Evolutionary conservation across 1,139 yeast genomes (phyloP).

Genomic region (Nakaseomyces kungkrabaensis): DNA sequence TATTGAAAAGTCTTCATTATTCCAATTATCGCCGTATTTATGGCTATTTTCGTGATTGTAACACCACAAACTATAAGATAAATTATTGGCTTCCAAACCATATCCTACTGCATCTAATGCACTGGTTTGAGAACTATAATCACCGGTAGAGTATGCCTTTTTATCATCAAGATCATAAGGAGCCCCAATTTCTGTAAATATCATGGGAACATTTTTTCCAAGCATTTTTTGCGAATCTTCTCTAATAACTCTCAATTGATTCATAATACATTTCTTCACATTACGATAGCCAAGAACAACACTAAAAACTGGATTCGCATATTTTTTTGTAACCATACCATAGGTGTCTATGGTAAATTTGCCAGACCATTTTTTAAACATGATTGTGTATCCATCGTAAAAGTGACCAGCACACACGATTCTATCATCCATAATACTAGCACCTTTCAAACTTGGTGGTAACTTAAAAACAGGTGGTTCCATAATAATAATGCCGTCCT

Average conservation of each 20-base stretch:
- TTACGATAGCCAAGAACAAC: constrained; percentile 71
- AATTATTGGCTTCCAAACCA: constrained; percentile 64
- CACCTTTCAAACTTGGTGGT: constrained; percentile 59
- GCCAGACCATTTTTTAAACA: constrained; percentile 79
- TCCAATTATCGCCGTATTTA: constrained; percentile 85
- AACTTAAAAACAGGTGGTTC: constrained; percentile 78
- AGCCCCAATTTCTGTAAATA: constrained; percentile 93
- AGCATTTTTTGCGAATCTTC: constrained; percentile 49
- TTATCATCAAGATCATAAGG: constrained; percentile 89
- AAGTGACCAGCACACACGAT: constrained; percentile 80
- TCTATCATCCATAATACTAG: constrained; percentile 48
- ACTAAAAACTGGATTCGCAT: constrained; percentile 66
- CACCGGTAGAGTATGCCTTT: constrained; percentile 53
- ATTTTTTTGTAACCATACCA: constrained; percentile 77
- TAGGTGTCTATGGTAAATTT: constrained; percentile 76
- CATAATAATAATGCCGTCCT: constrained; percentile 48
- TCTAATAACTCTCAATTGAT: constrained; percentile 56
- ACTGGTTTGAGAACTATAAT: constrained; percentile 59
- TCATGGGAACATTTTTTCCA: constrained; percentile 53
- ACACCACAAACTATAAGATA: constrained; percentile 80
- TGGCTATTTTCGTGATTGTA: constrained; percentile 66
- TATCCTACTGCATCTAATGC: constrained; percentile 76
- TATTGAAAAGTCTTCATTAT: constrained; percentile 83
- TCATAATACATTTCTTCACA: constrained; percentile 59
- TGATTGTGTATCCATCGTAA: constrained; percentile 85